Percentiles rank a stretch among this genome's conserved stretches.
Conservation (phyloP, 352 stramenopile genomes). For the Globisporangium polare region DNA sequence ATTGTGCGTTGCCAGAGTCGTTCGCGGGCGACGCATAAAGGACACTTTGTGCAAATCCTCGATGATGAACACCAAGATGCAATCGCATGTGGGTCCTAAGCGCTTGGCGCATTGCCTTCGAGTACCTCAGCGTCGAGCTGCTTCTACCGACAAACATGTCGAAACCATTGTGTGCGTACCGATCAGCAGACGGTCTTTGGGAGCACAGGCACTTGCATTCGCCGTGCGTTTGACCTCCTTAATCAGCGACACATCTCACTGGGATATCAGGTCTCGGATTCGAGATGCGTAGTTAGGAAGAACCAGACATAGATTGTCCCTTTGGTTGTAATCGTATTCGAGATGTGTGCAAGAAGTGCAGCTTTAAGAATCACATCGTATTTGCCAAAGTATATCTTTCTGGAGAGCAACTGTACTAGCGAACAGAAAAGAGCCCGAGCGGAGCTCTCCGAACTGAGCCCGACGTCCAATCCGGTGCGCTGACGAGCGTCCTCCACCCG, state of each 20-base stretch:
- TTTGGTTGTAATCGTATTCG: too few relatives aligned
- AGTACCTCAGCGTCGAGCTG: too few relatives aligned
- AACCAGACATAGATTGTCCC: background rate
- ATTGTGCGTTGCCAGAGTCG: background rate
- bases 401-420: background rate
- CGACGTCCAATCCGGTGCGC: background rate
- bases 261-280: constrained; percentile 6
- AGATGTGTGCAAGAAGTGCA: background rate
- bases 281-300: background rate
- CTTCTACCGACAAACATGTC: too few relatives aligned
- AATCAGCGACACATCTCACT: too few relatives aligned
- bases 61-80: too few relatives aligned
- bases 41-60: background rate
- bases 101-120: too few relatives aligned
- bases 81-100: too few relatives aligned
- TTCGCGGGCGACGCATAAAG: background rate
- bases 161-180: too few relatives aligned
- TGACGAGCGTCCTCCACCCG: constrained; percentile 1
- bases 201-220: too few relatives aligned
- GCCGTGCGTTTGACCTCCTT: too few relatives aligned
- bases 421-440: background rate
- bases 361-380: background rate
- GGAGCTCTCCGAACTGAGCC: background rate
- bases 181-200: too few relatives aligned
- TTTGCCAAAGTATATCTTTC: background rate